A percentile compares a stretch with the other conserved stretches of the same genome.
These are phyloP conservation scores for Gossypium anomalum DNA, from an alignment of 345 rosid species.

Conservation along the genomic window DNA sequence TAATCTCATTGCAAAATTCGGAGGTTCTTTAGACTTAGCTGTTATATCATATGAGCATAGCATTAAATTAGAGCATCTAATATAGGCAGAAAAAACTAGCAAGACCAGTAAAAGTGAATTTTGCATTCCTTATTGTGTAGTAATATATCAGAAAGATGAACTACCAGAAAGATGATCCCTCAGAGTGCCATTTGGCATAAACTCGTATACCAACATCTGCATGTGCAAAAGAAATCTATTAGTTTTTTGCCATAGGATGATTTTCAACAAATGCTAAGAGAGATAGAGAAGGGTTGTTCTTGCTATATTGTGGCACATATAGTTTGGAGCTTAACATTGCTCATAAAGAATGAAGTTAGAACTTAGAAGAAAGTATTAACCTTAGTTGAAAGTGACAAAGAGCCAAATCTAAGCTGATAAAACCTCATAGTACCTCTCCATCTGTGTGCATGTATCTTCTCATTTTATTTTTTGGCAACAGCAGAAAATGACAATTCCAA, in stretches of 20 bases:
- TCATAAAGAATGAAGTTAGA: not conserved
- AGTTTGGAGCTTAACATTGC: not conserved
- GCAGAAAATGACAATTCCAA: not conserved
- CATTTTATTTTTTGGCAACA: not conserved
- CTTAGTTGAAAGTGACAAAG: not conserved
- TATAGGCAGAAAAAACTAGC: not conserved
- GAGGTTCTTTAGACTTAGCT: slow-evolving; percentile 51
- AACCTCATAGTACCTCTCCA: not conserved
- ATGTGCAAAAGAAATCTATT: not conserved
- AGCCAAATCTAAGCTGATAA: not conserved
- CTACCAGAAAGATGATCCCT: slow-evolving; percentile 85
- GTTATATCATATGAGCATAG: slow-evolving; percentile 22
- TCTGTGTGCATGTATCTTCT: not conserved
- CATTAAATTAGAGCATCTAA: slow-evolving; percentile 3
- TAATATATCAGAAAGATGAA: slow-evolving; percentile 4
- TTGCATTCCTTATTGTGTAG: not conserved
- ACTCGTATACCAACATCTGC: slow-evolving; percentile 96
- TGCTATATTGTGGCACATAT: not conserved
- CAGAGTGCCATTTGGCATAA: slow-evolving; percentile 82
- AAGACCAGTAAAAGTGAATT: not conserved
- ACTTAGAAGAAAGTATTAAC: not conserved
- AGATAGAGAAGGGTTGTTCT: not conserved
- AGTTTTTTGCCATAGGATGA: slow-evolving; percentile 14
- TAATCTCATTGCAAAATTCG: slow-evolving; percentile 62
- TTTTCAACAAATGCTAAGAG: slow-evolving; percentile 5